phyloP scores from a whole-genome alignment of 305 asterid genomes.

The Nicotiana rustica region DNA sequence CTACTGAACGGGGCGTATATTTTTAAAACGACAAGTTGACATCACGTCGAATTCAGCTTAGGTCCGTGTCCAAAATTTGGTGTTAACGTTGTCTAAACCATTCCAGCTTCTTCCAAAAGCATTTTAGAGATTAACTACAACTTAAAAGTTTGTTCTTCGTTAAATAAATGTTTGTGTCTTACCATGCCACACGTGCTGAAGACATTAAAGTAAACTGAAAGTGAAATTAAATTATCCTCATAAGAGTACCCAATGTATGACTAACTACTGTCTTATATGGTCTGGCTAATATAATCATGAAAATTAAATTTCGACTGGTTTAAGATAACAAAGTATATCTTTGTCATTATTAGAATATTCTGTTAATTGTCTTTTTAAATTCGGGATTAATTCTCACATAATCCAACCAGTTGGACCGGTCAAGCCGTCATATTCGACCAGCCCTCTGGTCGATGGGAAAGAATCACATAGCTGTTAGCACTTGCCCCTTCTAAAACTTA shows the following conservation, averaged over 20 bases:
- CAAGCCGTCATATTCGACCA: constrained; percentile 13
- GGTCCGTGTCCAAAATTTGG: too few species aligned
- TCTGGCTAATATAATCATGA: not conserved
- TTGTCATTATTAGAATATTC: not conserved
- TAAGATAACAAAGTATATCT: not conserved
- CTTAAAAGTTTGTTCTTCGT: not conserved
- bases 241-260: not conserved
- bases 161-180: not conserved
- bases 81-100: too few species aligned
- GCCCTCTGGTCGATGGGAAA: too few species aligned
- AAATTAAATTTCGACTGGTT: too few species aligned
- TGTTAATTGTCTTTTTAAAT: not conserved
- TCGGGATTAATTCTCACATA: not conserved
- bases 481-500: too few species aligned
- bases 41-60: too few species aligned
- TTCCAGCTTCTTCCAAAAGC: too few species aligned
- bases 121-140: not conserved
- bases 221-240: not conserved
- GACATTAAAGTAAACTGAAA: not conserved
- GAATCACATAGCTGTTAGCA: too few species aligned
- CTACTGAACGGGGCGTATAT: too few species aligned
- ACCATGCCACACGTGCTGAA: not conserved
- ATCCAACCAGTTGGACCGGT: not conserved
- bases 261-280: not conserved
- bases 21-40: too few species aligned